Percentiles rank a stretch among this genome's conserved stretches.
Conservation (phyloP, 768 basidiomycete genomes). For the Hygrophoropsis aurantiaca region DNA sequence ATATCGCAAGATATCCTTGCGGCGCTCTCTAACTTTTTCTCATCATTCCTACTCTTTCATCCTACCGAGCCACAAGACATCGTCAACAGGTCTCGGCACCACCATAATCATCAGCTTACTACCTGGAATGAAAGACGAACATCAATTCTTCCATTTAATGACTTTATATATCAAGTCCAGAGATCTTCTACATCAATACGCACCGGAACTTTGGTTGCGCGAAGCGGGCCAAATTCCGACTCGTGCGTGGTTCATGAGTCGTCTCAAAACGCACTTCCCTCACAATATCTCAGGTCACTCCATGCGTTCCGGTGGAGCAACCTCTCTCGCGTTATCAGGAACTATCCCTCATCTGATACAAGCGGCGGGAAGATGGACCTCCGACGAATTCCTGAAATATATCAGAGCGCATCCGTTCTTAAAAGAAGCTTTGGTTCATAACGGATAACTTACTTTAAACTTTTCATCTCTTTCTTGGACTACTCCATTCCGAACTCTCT, state of each 20-base stretch:
- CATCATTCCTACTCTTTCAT: slow-evolving; percentile 11
- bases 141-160: too few relatives aligned
- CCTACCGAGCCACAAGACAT: slow-evolving; percentile 40
- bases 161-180: too few relatives aligned
- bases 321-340: slow-evolving; percentile 33
- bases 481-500: too few relatives aligned
- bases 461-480: too few relatives aligned
- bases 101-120: too few relatives aligned
- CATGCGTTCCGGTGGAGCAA: slow-evolving; percentile 41
- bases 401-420: too few relatives aligned
- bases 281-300: slow-evolving; percentile 22
- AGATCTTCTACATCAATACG: too few relatives aligned
- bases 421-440: too few relatives aligned
- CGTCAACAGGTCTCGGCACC: too few relatives aligned
- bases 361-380: slow-evolving; percentile 38
- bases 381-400: too few relatives aligned
- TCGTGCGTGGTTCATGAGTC: slow-evolving; percentile 25
- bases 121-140: too few relatives aligned
- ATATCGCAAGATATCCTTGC: slow-evolving; percentile 16
- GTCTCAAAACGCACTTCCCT: slow-evolving; percentile 19
- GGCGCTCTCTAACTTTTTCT: slow-evolving; percentile 6
- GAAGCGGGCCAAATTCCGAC: slow-evolving; percentile 22
- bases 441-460: too few relatives aligned
- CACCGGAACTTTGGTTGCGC: slow-evolving; percentile 28
- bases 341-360: slow-evolving; percentile 32